Evolutionary conservation across 1,284 basidiomycete genomes (phyloP).

Genomic region (Veloboletus limbatus): DNA sequence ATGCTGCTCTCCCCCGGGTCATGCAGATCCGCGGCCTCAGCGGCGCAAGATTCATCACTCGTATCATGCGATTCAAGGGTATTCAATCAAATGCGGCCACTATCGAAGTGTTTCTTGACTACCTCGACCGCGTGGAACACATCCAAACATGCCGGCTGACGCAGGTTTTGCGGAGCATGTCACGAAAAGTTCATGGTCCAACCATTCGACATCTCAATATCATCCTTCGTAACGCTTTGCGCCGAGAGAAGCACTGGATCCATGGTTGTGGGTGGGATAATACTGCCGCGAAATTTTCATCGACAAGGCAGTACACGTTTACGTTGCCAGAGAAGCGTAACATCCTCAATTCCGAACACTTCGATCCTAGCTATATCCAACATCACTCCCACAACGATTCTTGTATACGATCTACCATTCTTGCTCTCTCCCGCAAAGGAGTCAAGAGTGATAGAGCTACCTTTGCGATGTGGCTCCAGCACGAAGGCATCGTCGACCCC

Average conservation of each 20-base stretch:
- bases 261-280: constrained; percentile 52
- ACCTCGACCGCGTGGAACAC: constrained; percentile 44
- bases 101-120: constrained; percentile 49
- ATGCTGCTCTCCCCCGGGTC: constrained; percentile 52
- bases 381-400: constrained; percentile 35
- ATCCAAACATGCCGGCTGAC: constrained; percentile 45
- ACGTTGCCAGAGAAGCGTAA: constrained; percentile 21
- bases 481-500: constrained; percentile 51
- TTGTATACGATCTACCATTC: constrained; percentile 44
- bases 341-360: constrained; percentile 31
- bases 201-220: constrained; percentile 50
- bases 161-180: constrained; percentile 44
- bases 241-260: constrained; percentile 43
- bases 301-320: constrained; percentile 21
- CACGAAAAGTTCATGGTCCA: constrained; percentile 38
- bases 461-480: constrained; percentile 57
- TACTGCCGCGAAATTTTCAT: constrained; percentile 39
- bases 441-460: constrained; percentile 55
- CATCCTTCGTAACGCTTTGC: constrained; percentile 48
- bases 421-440: constrained; percentile 44
- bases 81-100: constrained; percentile 53
- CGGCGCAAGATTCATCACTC: constrained; percentile 44
- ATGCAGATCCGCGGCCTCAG: constrained; percentile 47
- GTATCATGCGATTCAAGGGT: constrained; percentile 50
- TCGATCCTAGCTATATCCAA: constrained; percentile 52